phyloP scores from a whole-genome alignment of 2,329 filamentous ascomycete genomes.

The Botrytis fabae region DNA sequence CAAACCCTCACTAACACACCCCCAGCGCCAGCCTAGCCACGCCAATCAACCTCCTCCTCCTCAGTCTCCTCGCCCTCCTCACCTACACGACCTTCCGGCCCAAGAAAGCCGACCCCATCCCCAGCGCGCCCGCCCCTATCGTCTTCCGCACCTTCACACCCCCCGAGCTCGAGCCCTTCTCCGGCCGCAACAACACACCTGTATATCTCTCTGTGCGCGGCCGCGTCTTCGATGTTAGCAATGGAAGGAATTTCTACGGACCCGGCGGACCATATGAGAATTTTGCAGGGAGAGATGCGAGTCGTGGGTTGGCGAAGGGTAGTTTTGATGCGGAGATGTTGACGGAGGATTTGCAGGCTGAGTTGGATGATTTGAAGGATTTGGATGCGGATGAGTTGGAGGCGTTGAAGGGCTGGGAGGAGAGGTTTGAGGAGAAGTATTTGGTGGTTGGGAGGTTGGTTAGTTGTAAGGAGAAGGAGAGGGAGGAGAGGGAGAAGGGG shows the following conservation, averaged over 20 bases:
- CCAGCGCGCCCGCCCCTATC: slow-evolving; percentile 45
- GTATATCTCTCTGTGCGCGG: slow-evolving; percentile 93
- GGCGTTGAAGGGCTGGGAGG: slow-evolving; percentile 86
- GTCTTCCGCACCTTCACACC: slow-evolving; percentile 51
- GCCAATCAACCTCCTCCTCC: slow-evolving; percentile 63
- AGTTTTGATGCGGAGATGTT: slow-evolving; percentile 96
- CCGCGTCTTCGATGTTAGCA: slow-evolving; percentile 84
- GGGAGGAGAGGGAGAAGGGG: slow-evolving; percentile 40
- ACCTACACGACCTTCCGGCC: slow-evolving; percentile 57
- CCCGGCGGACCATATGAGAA: slow-evolving; percentile 94
- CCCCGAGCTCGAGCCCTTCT: slow-evolving; percentile 69
- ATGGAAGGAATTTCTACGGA: slow-evolving; percentile 91
- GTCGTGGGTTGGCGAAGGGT: slow-evolving; percentile 80
- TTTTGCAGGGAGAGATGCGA: slow-evolving; percentile 92
- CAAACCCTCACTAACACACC: slow-evolving; percentile 7
- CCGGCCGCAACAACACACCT: slow-evolving; percentile 70
- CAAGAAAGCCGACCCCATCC: slow-evolving; percentile 27
- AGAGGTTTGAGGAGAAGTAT: slow-evolving; percentile 91
- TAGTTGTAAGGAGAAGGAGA: slow-evolving; percentile 56
- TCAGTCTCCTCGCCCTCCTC: slow-evolving; percentile 57
- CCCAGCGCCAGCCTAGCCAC: slow-evolving; percentile 44
- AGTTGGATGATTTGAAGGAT: slow-evolving; percentile 73
- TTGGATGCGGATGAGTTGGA: slow-evolving; percentile 76
- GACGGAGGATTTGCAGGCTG: slow-evolving; percentile 83
- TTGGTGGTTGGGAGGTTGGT: slow-evolving; percentile 89